Evolutionary conservation across 2,329 filamentous ascomycete species (phyloP), one percentile per base, ranked within the genome.

Genomic region (Pseudogymnoascus sp.): DNA sequence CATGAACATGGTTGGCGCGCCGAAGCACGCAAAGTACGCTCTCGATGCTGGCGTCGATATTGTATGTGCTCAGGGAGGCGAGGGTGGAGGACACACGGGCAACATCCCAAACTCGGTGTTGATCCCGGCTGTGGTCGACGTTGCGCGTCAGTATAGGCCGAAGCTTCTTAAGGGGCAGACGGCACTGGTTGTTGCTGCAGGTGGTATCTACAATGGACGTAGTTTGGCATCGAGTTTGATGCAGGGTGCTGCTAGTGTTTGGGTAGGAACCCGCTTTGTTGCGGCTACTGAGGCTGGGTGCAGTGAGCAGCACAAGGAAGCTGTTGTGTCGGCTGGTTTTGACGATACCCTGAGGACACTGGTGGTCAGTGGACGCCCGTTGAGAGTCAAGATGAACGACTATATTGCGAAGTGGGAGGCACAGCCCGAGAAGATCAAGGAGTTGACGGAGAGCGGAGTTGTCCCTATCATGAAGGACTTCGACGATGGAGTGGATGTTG

Each of bases 1-100:
- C 37, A 97, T 97, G 92, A 97, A 97, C 75, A 97, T 97, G 93
- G 92, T 97, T 19, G 93, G 93, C 0, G 90, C 93, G 70, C 93
- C 93, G 1, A 91, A 89, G 74, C 93, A 97, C 74, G 93, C 93
- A 0, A 84, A 88, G 74, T 97, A 97, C 78, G 93, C 93, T 2
- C 79, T 97, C 3, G 85, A 91, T 60, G 84, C 88, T 0, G 93
- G 93, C 47, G 91, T 96, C 8, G 93, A 97, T 76, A 87, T 97
- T 67, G 83, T 97, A 5, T 96, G 92, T 74, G 87, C 93, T 1
- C 93, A 97, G 78, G 93, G 93, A 56, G 91, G 91, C 61, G 93
- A 97, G 75, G 93, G 93, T 1, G 93, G 93, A 16, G 93, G 93
- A 0, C 93, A 97, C 77, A 97, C 93, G 1, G 93, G 93, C 31